Conservation (phyloP, 2,329 filamentous ascomycete species). For the Penicillium expansum region DNA sequence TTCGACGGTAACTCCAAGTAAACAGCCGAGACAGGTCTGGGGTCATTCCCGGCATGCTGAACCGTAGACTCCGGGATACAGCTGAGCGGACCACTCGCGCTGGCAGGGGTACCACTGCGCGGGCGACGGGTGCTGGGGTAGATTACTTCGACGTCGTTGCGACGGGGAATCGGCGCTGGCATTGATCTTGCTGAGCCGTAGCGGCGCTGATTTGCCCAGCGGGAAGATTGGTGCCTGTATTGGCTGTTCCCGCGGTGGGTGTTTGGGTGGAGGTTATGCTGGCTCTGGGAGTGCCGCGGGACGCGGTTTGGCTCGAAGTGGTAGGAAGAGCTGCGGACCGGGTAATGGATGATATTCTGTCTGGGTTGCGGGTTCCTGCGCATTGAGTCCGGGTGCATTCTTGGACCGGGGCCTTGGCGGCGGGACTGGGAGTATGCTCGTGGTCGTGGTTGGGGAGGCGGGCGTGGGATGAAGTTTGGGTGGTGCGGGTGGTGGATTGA, state of each 20-base stretch:
- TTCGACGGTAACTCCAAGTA: slow-evolving; percentile 12
- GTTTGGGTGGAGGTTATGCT: slow-evolving; percentile 3
- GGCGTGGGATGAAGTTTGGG: slow-evolving; percentile 24
- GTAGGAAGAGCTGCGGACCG: slow-evolving; percentile 21
- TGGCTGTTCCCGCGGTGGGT: slow-evolving; percentile 1
- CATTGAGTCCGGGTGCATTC: slow-evolving; percentile 7
- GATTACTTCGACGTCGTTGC: slow-evolving; percentile 35
- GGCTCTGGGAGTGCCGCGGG: slow-evolving; percentile 31
- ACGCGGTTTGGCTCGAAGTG: slow-evolving; percentile 27
- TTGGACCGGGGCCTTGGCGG: slow-evolving; percentile 8
- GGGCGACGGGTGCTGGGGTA: slow-evolving; percentile 36
- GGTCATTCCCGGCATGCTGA: slow-evolving; percentile 25
- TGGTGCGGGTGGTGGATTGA: slow-evolving; percentile 30
- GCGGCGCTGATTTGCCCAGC: slow-evolving; percentile 23
- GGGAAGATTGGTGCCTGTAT: slow-evolving; percentile 16
- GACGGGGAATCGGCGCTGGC: slow-evolving; percentile 22
- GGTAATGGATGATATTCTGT: slow-evolving; percentile 8
- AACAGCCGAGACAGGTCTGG: not conserved
- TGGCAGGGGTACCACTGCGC: slow-evolving; percentile 35
- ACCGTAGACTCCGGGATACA: slow-evolving; percentile 30
- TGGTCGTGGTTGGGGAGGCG: slow-evolving; percentile 7
- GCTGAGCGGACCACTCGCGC: slow-evolving; percentile 25
- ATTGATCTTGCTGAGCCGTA: slow-evolving; percentile 22
- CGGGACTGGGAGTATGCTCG: slow-evolving; percentile 19
- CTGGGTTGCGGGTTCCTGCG: slow-evolving; percentile 10